A percentile compares a stretch with the other conserved stretches of the same genome.
phyloP scores from a whole-genome alignment of 345 rosid genomes.

The Acer saccharum region DNA sequence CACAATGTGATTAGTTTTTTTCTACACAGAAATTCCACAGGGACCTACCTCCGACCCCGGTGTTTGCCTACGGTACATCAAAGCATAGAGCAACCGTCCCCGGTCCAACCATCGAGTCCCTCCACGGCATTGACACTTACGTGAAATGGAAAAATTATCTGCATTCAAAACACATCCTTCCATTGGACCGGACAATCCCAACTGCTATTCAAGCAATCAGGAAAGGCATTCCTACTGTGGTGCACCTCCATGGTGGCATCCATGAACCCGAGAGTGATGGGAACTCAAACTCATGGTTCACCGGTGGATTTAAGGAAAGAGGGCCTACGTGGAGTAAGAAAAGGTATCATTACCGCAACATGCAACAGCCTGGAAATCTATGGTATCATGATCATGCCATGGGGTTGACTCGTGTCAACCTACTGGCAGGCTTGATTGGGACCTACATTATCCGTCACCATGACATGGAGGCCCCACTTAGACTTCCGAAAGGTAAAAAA shows the following conservation, averaged over 20 bases:
- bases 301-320: conserved; percentile 51
- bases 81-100: conserved; percentile 63
- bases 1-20: too few relatives aligned
- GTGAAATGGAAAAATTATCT: conserved; percentile 88
- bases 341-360: conserved; percentile 56
- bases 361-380: conserved; percentile 81
- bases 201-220: conserved; percentile 48
- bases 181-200: conserved; percentile 86
- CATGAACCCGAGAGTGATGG: conserved; percentile 84
- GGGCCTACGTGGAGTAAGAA: conserved; percentile 69
- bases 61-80: conserved; percentile 79
- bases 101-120: conserved; percentile 92
- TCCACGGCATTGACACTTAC: conserved; percentile 50
- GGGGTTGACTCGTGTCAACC: conserved; percentile 88
- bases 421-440: conserved; percentile 82
- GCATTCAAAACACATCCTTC: conserved; percentile 80
- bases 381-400: conserved; percentile 97
- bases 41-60: conserved; percentile 78
- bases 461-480: conserved; percentile 50
- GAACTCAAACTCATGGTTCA: conserved; percentile 74
- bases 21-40: conserved; percentile 76
- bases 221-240: conserved; percentile 84
- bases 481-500: conserved; percentile 51
- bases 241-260: conserved; percentile 88
- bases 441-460: conserved; percentile 67